These are phyloP conservation scores for Smittium culicis DNA, from an alignment of 371 early-diverging fungal genomes.

Conservation along the genomic window DNA sequence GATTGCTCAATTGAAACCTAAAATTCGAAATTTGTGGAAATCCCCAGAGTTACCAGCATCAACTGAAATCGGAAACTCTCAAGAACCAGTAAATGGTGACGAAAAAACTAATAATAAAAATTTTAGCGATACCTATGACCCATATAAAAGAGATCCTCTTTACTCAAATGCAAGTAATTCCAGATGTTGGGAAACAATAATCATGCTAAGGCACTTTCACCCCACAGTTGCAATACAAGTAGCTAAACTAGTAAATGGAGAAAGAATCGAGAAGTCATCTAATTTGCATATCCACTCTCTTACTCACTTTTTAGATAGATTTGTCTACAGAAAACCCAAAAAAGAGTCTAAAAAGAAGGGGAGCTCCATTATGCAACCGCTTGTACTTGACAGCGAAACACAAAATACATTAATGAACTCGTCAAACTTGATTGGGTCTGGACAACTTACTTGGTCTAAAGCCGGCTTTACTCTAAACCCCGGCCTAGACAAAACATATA, in stretches of 20 bases:
- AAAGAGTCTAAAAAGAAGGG: conserved; percentile 25
- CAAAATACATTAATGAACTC: not conserved
- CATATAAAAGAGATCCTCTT: conserved; percentile 74
- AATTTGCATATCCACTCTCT: conserved; percentile 85
- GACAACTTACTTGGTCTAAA: not conserved
- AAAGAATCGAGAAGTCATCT: conserved; percentile 51
- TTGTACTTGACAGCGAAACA: conserved; percentile 6
- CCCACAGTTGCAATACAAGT: conserved; percentile 78
- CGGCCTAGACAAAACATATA: not conserved
- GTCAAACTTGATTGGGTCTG: not conserved
- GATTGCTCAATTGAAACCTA: conserved; percentile 1
- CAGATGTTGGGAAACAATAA: conserved; percentile 81
- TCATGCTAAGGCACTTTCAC: conserved; percentile 72
- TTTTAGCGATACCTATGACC: conserved; percentile 45
- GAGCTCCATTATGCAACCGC: conserved; percentile 41
- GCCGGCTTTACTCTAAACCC: not conserved
- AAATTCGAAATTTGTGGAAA: conserved; percentile 8
- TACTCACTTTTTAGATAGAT: conserved; percentile 84
- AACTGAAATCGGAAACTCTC: conserved; percentile 58
- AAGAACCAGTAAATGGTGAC: conserved; percentile 37
- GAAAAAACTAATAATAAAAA: conserved; percentile 32
- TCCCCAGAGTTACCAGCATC: conserved; percentile 15
- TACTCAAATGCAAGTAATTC: conserved; percentile 63
- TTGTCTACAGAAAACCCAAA: conserved; percentile 91
- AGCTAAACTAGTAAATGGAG: conserved; percentile 47